A percentile compares a stretch with the other conserved stretches of the same genome.
phyloP scores from a whole-genome alignment of 345 rosid genomes.

The Linum usitatissimum region DNA sequence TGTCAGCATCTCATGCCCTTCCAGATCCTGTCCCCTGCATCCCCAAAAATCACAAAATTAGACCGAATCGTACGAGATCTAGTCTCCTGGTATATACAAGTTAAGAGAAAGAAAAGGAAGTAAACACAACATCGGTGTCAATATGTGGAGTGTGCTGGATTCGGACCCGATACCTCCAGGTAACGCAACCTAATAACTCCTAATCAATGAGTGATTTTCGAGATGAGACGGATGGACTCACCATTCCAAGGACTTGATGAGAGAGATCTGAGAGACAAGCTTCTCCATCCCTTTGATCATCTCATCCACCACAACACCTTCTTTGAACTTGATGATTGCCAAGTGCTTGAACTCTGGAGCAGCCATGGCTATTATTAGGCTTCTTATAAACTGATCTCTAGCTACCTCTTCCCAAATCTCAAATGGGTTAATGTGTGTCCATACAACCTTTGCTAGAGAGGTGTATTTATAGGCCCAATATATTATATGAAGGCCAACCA shows the following conservation, averaged over 20 bases:
- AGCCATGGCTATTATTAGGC: conserved; percentile 3
- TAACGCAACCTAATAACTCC: too few species aligned
- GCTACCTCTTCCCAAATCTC: background rate
- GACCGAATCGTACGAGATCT: background rate
- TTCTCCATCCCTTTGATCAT: conserved; percentile 77
- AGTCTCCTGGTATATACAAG: background rate
- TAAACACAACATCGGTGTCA: background rate
- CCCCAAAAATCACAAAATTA: background rate
- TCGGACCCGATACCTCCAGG: too few species aligned
- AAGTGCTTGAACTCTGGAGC: conserved; percentile 75
- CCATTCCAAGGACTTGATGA: conserved; percentile 89
- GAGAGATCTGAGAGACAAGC: conserved; percentile 54
- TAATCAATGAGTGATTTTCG: too few species aligned
- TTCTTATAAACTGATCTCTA: background rate
- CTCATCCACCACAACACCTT: conserved; percentile 47
- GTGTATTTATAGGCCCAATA: too few species aligned
- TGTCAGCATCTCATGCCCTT: conserved; percentile 77
- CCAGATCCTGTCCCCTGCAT: conserved; percentile 71
- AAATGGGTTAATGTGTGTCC: too few species aligned
- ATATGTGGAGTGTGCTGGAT: too few species aligned
- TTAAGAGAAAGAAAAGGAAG: background rate
- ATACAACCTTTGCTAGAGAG: too few species aligned
- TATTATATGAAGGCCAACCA: too few species aligned
- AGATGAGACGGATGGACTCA: conserved; percentile 10
- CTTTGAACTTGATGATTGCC: conserved; percentile 81